A percentile compares a stretch with the other conserved stretches of the same genome.
Conservation (phyloP, 2,329 filamentous ascomycete genomes). For the Exserohilum turcica region DNA sequence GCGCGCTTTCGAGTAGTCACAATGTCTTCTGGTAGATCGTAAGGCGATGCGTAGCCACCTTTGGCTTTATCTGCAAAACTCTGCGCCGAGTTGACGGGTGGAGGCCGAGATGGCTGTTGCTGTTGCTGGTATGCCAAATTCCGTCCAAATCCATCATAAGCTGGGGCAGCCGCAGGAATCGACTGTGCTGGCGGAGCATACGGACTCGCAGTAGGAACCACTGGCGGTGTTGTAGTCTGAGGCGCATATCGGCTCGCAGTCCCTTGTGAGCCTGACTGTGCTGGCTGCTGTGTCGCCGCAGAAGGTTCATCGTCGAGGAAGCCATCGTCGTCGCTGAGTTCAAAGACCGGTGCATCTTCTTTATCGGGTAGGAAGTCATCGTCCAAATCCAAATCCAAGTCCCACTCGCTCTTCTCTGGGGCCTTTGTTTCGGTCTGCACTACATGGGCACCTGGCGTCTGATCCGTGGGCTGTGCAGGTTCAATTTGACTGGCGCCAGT, state of each 20-base stretch:
- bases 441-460: constrained; percentile 29
- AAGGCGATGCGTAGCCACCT: constrained; percentile 90
- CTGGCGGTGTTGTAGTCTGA: constrained; percentile 32
- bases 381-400: constrained; percentile 84
- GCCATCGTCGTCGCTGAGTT: constrained; percentile 84
- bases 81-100: constrained; percentile 62
- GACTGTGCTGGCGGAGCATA: constrained; percentile 60
- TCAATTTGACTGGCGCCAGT: constrained; percentile 21
- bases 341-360: constrained; percentile 58
- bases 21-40: constrained; percentile 91
- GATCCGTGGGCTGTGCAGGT: constrained; percentile 22
- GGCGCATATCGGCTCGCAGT: constrained; percentile 46
- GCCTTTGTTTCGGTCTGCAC: constrained; percentile 19
- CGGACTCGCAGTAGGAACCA: constrained; percentile 44
- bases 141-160: constrained; percentile 42
- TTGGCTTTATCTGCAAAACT: constrained; percentile 92
- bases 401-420: constrained; percentile 71
- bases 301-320: constrained; percentile 74
- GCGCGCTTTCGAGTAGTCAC: constrained; percentile 69
- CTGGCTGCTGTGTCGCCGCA: constrained; percentile 14
- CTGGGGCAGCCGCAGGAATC: constrained; percentile 44
- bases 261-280: constrained; percentile 22
- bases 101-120: constrained; percentile 49
- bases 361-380: constrained; percentile 70
- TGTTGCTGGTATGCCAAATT: constrained; percentile 33